These are phyloP conservation scores for Hsuehochloa calcarea DNA, from an alignment of 176 grass and related monocot species.

Conservation along the genomic window DNA sequence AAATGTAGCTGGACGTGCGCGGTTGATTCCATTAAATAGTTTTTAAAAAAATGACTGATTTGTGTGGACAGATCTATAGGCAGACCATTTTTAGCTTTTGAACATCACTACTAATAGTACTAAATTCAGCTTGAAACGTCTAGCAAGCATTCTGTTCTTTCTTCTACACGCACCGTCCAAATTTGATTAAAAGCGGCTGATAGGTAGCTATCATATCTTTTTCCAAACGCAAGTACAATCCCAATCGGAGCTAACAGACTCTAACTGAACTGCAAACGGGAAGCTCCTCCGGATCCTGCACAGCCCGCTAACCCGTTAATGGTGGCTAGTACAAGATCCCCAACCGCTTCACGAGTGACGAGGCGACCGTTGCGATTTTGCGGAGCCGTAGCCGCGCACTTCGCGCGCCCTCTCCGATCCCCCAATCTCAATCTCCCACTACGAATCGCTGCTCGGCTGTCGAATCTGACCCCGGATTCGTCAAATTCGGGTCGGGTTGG, in stretches of 20 bases:
- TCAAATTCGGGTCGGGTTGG: not conserved
- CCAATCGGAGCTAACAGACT: not conserved
- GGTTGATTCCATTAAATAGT: too few relatives aligned
- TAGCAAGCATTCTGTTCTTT: too few relatives aligned
- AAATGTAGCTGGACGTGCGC: too few relatives aligned
- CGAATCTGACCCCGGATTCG: not conserved
- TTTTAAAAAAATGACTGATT: too few relatives aligned
- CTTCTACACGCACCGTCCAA: too few relatives aligned
- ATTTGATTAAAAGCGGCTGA: too few relatives aligned
- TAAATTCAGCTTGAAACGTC: too few relatives aligned
- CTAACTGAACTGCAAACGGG: not conserved
- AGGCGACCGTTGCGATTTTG: not conserved
- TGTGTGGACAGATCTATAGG: too few relatives aligned
- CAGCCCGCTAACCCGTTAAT: not conserved
- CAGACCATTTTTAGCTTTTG: too few relatives aligned
- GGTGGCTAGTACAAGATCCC: not conserved
- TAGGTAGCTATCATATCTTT: too few relatives aligned
- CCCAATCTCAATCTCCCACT: not conserved
- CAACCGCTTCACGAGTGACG: not conserved
- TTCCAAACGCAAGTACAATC: too few relatives aligned
- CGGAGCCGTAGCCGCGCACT: not conserved
- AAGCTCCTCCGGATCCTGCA: not conserved
- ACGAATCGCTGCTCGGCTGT: not conserved
- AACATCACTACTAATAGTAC: too few relatives aligned
- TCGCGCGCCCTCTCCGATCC: not conserved